Conservation (phyloP, 2,329 filamentous ascomycete genomes). For the Pleoardoris graminearum region DNA sequence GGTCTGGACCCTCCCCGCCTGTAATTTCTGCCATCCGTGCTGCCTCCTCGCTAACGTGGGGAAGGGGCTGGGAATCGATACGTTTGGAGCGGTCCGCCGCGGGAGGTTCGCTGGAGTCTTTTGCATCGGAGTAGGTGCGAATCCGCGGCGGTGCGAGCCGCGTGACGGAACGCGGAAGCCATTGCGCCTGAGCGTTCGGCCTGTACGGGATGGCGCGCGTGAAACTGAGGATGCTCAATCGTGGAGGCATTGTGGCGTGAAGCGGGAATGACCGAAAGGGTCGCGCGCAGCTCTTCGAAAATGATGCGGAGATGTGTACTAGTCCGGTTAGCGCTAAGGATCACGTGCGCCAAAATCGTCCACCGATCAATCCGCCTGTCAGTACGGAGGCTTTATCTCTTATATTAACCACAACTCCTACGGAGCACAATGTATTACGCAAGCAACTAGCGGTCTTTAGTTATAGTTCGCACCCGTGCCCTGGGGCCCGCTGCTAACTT, state of each 20-base stretch:
- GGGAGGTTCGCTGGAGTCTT: conserved; percentile 32
- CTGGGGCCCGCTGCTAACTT: too few relatives aligned
- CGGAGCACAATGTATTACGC: too few relatives aligned
- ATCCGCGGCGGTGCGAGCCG: conserved; percentile 31
- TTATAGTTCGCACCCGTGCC: too few relatives aligned
- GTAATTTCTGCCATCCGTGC: conserved; percentile 62
- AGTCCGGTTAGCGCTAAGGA: not conserved
- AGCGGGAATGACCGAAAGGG: conserved; percentile 15
- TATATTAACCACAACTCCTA: too few relatives aligned
- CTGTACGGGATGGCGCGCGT: conserved; percentile 40
- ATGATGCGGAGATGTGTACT: conserved; percentile 20
- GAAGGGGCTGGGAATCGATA: conserved; percentile 47
- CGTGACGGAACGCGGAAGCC: conserved; percentile 27
- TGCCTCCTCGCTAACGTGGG: conserved; percentile 68
- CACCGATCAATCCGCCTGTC: not conserved
- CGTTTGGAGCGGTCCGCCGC: conserved; percentile 35
- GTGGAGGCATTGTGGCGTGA: conserved; percentile 43
- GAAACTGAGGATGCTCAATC: conserved; percentile 39
- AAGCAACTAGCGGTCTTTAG: too few relatives aligned
- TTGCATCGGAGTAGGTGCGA: conserved; percentile 37
- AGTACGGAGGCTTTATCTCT: too few relatives aligned
- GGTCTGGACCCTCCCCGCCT: conserved; percentile 62
- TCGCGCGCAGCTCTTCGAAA: conserved; percentile 13
- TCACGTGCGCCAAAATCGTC: conserved; percentile 28
- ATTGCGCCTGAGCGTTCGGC: conserved; percentile 34